Conservation (phyloP, 1,284 basidiomycete genomes). For the Ustilago nuda region DNA sequence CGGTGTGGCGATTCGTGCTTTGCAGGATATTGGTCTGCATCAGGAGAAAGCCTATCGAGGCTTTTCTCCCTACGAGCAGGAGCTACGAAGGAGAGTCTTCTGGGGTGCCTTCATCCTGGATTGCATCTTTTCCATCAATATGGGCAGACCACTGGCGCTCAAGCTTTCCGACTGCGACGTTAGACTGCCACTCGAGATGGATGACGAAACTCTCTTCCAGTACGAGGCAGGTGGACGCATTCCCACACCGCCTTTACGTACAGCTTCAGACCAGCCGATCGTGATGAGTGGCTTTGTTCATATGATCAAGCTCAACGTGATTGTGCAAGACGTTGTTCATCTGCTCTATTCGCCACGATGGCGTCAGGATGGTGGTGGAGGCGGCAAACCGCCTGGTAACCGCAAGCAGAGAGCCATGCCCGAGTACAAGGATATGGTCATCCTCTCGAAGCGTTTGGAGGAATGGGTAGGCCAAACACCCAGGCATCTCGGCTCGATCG, state of each 20-base stretch:
- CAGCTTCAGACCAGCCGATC: constrained; percentile 30
- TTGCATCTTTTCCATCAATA: constrained; percentile 61
- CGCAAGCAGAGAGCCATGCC: constrained; percentile 34
- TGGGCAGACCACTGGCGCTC: constrained; percentile 59
- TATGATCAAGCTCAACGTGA: constrained; percentile 59
- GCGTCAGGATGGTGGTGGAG: constrained; percentile 28
- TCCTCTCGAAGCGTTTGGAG: constrained; percentile 53
- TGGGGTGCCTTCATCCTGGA: constrained; percentile 63
- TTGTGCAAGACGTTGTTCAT: constrained; percentile 58
- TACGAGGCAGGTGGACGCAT: constrained; percentile 41
- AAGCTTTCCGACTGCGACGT: constrained; percentile 58
- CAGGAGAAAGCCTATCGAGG: constrained; percentile 58
- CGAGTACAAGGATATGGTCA: constrained; percentile 60
- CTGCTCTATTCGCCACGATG: constrained; percentile 51
- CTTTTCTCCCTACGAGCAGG: constrained; percentile 59
- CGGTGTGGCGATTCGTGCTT: constrained; percentile 60
- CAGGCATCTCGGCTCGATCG: constrained; percentile 41
- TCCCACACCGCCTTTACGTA: constrained; percentile 13
- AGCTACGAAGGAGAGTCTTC: constrained; percentile 56
- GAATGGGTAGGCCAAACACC: constrained; percentile 58
- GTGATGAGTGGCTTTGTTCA: constrained; percentile 58
- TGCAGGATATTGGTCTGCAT: constrained; percentile 63
- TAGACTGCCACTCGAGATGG: constrained; percentile 51
- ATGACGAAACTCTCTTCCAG: constrained; percentile 41
- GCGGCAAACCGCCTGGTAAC: constrained; percentile 23